A percentile compares a stretch with the other conserved stretches of the same genome.
These are phyloP conservation scores for Sclerotinia nivalis DNA, from an alignment of 2,329 filamentous ascomycete species.

Conservation along the genomic window DNA sequence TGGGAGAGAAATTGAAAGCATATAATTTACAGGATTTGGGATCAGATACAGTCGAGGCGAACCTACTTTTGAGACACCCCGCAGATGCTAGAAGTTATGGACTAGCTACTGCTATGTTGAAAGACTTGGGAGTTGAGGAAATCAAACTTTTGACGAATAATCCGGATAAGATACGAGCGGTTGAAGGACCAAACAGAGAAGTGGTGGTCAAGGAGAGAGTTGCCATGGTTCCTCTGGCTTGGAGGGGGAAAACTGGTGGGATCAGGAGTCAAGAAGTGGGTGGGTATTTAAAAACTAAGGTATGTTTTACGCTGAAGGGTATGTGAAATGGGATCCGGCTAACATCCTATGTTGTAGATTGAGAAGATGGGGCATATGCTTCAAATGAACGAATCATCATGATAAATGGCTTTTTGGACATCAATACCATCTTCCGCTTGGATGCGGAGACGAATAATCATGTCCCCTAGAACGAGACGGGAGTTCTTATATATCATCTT, in stretches of 20 bases:
- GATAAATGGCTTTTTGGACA: conserved; percentile 5
- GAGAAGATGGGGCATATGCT: conserved; percentile 86
- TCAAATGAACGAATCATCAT: conserved; percentile 48
- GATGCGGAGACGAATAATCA: background rate
- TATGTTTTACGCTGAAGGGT: conserved; percentile 46
- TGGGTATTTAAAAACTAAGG: conserved; percentile 93
- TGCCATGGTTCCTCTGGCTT: conserved; percentile 92
- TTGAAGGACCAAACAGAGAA: conserved; percentile 88
- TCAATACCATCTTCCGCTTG: background rate
- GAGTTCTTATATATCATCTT: background rate
- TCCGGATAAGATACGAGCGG: conserved; percentile 91
- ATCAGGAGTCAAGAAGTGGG: conserved; percentile 88
- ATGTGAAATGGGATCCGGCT: background rate
- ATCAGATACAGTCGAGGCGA: conserved; percentile 96
- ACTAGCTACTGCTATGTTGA: conserved; percentile 90
- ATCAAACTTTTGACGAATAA: conserved; percentile 92
- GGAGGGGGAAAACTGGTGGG: conserved; percentile 76
- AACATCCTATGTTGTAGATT: conserved; percentile 55
- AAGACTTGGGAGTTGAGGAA: conserved; percentile 77
- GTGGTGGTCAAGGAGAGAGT: conserved; percentile 86
- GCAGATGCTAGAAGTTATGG: conserved; percentile 95
- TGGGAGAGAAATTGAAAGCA: conserved; percentile 94
- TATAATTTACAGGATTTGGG: conserved; percentile 97
- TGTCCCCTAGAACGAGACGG: background rate
- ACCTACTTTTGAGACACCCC: conserved; percentile 84